phyloP scores from a whole-genome alignment of 169 alveolate species.

The Plasmodium yoelii region DNA sequence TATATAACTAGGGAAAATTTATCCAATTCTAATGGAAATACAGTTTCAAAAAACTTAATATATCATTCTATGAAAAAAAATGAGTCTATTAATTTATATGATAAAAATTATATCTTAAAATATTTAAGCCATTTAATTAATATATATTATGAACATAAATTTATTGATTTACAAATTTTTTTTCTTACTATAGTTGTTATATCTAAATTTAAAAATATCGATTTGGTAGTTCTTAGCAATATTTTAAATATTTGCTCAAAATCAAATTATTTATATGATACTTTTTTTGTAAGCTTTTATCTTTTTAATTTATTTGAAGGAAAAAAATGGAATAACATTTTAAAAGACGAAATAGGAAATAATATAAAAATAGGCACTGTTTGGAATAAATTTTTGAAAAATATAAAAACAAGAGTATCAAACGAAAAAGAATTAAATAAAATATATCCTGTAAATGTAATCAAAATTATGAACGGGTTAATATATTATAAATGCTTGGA shows the following conservation, averaged over 20 bases:
- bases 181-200: slow-evolving; percentile 8
- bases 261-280: slow-evolving; percentile 12
- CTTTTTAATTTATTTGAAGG: not conserved
- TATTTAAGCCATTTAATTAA: slow-evolving; percentile 34
- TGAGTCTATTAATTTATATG: not conserved
- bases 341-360: not conserved
- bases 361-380: not conserved
- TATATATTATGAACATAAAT: slow-evolving; percentile 21
- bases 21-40: not conserved
- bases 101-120: slow-evolving; percentile 7
- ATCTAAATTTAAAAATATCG: slow-evolving; percentile 30
- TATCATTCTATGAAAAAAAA: not conserved
- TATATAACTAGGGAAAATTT: not conserved
- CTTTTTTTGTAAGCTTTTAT: slow-evolving; percentile 27
- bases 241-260: slow-evolving; percentile 37
- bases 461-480: slow-evolving; percentile 31
- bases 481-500: slow-evolving; percentile 20
- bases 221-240: slow-evolving; percentile 34
- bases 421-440: slow-evolving; percentile 10
- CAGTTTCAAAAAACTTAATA: not conserved
- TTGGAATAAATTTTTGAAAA: slow-evolving; percentile 32
- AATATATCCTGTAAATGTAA: slow-evolving; percentile 39
- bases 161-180: slow-evolving; percentile 17
- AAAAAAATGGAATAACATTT: not conserved
- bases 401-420: slow-evolving; percentile 4